Evolutionary conservation across 768 basidiomycete species (phyloP).

Genomic region (Psilocybe tampanensis): DNA sequence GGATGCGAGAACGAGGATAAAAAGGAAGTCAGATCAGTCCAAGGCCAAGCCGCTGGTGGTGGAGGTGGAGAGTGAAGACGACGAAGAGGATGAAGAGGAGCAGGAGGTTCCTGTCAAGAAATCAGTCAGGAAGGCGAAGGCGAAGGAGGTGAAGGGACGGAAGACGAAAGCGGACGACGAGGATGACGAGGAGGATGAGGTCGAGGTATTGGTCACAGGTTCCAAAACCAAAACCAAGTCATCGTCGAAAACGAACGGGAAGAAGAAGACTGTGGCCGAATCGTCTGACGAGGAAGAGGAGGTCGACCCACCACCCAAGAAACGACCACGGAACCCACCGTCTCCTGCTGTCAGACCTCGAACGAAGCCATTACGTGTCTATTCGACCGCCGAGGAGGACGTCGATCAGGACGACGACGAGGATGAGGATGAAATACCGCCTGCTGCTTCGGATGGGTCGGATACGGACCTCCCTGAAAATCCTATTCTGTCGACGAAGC

Average conservation of each 20-base stretch:
- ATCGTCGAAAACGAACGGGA: conserved; percentile 1
- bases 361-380: conserved; percentile 14
- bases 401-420: conserved; percentile 10
- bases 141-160: conserved; percentile 6
- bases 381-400: conserved; percentile 4
- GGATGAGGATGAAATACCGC: conserved; percentile 11
- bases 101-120: background rate
- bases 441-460: background rate
- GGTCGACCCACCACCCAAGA: conserved; percentile 6
- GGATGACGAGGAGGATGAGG: conserved; percentile 8
- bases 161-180: conserved; percentile 11
- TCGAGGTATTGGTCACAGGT: background rate
- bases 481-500: conserved; percentile 5
- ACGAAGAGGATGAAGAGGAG: conserved; percentile 14
- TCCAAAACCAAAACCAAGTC: background rate
- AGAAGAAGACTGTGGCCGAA: conserved; percentile 7
- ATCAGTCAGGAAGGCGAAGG: conserved; percentile 6
- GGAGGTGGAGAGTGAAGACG: conserved; percentile 14
- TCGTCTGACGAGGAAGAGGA: conserved; percentile 20
- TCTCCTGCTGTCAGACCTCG: conserved; percentile 3
- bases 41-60: conserved; percentile 11
- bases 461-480: conserved; percentile 12
- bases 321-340: background rate
- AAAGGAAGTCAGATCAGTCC: conserved; percentile 19
- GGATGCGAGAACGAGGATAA: conserved; percentile 29